Evolutionary conservation across 2,329 filamentous ascomycete genomes (phyloP).

Genomic region (Teratosphaeria nubilosa): DNA sequence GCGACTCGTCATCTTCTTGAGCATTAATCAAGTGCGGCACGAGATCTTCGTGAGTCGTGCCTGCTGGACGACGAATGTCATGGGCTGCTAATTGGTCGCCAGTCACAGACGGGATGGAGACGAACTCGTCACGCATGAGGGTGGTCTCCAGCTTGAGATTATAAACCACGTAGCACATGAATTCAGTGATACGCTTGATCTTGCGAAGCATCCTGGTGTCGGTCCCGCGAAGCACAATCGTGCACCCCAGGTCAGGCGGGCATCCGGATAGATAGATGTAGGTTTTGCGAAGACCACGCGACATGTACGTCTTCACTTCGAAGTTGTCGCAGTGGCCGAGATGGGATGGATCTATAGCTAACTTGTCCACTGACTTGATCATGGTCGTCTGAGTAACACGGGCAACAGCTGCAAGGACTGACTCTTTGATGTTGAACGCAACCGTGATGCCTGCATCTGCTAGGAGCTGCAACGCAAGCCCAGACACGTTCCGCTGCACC

Average conservation of each 20-base stretch:
- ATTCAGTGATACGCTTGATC: conserved; percentile 90
- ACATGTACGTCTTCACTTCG: conserved; percentile 90
- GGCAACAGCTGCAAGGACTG: conserved; percentile 89
- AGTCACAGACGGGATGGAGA: conserved; percentile 57
- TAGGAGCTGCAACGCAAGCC: conserved; percentile 78
- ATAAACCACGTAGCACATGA: conserved; percentile 98
- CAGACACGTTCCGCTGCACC: conserved; percentile 88
- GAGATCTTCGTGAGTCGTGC: neutral
- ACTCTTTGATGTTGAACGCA: conserved; percentile 91
- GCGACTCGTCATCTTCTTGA: conserved; percentile 34
- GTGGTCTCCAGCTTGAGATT: conserved; percentile 94
- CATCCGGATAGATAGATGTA: conserved; percentile 94
- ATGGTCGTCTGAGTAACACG: conserved; percentile 85
- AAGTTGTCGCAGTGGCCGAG: conserved; percentile 77
- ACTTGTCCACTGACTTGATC: conserved; percentile 89
- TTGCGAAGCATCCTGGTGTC: conserved; percentile 59
- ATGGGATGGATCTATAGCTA: conserved; percentile 63
- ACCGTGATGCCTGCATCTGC: conserved; percentile 85
- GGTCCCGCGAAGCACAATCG: conserved; percentile 80
- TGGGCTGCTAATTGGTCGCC: conserved; percentile 29
- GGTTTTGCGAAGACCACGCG: conserved; percentile 76
- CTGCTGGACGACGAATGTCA: conserved; percentile 6
- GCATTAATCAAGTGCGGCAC: conserved; percentile 5
- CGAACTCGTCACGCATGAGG: conserved; percentile 84
- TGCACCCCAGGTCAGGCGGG: conserved; percentile 81